These are phyloP conservation scores for Infundibulicybe gibba DNA, from an alignment of 768 basidiomycete genomes.

Conservation along the genomic window DNA sequence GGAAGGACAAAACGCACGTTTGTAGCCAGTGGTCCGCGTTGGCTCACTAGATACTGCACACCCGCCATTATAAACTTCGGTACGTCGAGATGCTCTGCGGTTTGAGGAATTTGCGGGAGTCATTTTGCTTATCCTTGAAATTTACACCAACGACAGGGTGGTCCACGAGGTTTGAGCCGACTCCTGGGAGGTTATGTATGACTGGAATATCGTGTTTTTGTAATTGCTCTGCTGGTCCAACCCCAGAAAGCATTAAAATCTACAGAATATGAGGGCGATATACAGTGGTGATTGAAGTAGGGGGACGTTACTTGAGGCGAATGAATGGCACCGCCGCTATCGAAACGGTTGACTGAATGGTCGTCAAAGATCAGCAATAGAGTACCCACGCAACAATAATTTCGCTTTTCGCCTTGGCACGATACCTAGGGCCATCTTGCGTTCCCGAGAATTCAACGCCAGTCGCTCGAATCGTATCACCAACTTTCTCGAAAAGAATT, in stretches of 20 bases:
- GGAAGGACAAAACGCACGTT: no score
- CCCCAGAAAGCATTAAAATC: constrained; percentile 71
- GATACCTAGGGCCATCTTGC: constrained; percentile 32
- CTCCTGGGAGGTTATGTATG: constrained; percentile 63
- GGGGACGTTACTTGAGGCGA: constrained; percentile 41
- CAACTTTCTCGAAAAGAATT: constrained; percentile 48
- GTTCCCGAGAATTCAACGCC: constrained; percentile 60
- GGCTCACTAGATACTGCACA: constrained; percentile 37
- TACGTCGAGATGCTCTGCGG: constrained; percentile 19
- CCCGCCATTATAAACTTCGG: constrained; percentile 27
- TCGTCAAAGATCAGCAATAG: no score
- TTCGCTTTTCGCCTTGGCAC: constrained; percentile 52
- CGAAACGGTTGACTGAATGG: background rate
- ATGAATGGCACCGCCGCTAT: constrained; percentile 57
- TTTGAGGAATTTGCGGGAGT: constrained; percentile 35
- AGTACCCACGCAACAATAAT: constrained; percentile 55
- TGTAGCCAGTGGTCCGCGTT: constrained; percentile 46
- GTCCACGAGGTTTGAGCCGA: constrained; percentile 72
- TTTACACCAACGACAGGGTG: constrained; percentile 54
- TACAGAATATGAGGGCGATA: constrained; percentile 18
- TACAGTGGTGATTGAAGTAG: background rate
- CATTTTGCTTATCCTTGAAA: constrained; percentile 47
- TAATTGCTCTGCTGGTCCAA: constrained; percentile 66
- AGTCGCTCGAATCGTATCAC: constrained; percentile 40
- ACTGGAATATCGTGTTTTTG: constrained; percentile 47